Conservation (phyloP, 495 filamentous ascomycete genomes). For the Aspergillus heteromorphus region DNA sequence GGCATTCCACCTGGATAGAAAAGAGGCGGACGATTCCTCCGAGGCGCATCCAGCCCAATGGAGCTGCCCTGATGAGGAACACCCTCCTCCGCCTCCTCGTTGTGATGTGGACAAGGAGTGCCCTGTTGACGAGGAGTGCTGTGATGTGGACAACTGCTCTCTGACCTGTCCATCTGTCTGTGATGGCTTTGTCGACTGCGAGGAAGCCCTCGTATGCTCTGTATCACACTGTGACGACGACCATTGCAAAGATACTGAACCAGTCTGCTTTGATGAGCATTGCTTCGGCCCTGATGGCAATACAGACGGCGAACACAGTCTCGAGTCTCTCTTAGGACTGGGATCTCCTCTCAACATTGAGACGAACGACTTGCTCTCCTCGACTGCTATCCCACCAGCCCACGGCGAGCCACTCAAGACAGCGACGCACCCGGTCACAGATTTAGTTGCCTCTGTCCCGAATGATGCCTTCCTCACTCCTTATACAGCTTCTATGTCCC, state of each 20-base stretch:
- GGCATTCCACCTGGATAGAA: conserved; percentile 33
- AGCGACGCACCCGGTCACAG: conserved; percentile 15
- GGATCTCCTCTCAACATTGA: conserved; percentile 28
- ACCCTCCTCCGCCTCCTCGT: conserved; percentile 20
- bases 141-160: conserved; percentile 40
- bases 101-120: conserved; percentile 36
- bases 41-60: conserved; percentile 22
- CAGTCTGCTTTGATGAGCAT: conserved; percentile 39
- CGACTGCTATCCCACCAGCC: conserved; percentile 16
- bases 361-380: conserved; percentile 23
- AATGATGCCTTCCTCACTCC: conserved; percentile 22
- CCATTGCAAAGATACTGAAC: conserved; percentile 26
- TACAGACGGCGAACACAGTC: conserved; percentile 21
- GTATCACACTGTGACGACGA: conserved; percentile 33
- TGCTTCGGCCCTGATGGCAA: conserved; percentile 26
- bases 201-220: conserved; percentile 36
- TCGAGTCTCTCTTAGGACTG: conserved; percentile 34
- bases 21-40: conserved; percentile 19
- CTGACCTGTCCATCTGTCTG: conserved; percentile 39
- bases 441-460: conserved; percentile 14
- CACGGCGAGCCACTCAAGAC: conserved; percentile 19
- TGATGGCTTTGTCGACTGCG: conserved; percentile 43
- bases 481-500: conserved; percentile 26
- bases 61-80: conserved; percentile 29
- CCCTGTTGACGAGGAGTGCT: conserved; percentile 32